A percentile compares a stretch with the other conserved stretches of the same genome.
Evolutionary conservation across 495 filamentous ascomycete genomes (phyloP).

Genomic region (Penicillium subrubescens): DNA sequence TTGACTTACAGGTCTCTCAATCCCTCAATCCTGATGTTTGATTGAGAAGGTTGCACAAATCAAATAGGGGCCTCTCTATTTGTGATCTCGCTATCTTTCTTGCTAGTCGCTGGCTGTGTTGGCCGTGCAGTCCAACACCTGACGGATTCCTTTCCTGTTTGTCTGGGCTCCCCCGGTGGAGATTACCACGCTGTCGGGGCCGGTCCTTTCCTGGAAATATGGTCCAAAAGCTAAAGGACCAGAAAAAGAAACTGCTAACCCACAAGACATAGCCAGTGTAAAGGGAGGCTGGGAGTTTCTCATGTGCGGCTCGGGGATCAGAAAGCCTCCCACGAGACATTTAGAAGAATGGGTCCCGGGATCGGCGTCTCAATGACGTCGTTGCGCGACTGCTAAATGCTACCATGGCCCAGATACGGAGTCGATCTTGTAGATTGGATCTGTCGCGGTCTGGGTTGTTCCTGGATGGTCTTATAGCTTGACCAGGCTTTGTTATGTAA

Average conservation of each 20-base stretch:
- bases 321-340: neutral
- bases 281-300: neutral
- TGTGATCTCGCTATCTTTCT: neutral
- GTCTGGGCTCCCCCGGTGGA: neutral
- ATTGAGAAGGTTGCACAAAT: neutral
- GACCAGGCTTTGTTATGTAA: neutral
- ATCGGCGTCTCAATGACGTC: conserved; percentile 32
- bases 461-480: neutral
- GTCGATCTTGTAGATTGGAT: conserved; percentile 3
- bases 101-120: neutral
- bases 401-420: neutral
- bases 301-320: neutral
- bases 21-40: neutral
- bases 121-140: neutral
- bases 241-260: neutral
- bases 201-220: neutral
- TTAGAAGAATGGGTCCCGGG: conserved; percentile 17
- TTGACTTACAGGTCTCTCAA: neutral
- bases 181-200: neutral
- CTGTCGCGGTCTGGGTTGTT: neutral
- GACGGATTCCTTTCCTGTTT: neutral
- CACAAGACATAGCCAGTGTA: neutral
- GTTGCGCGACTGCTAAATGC: conserved; percentile 12
- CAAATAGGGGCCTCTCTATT: too few relatives aligned
- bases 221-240: neutral